Evolutionary conservation across 2,329 filamentous ascomycete genomes (phyloP).

Genomic region (Penicillium vulpinum): DNA sequence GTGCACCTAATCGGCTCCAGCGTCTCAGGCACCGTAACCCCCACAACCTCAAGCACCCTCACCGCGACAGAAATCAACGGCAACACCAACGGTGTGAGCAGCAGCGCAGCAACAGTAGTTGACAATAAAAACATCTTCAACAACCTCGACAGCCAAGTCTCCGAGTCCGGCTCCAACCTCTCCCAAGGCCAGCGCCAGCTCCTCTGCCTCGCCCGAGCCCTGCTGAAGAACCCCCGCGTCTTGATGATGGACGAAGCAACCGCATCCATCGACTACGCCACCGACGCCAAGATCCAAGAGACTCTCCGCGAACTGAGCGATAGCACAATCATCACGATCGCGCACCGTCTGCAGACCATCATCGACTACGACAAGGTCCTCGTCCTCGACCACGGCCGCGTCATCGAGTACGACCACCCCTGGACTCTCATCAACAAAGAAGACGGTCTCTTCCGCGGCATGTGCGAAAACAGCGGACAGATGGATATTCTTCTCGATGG

Average conservation of each 20-base stretch:
- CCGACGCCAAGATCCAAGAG: slow-evolving; percentile 92
- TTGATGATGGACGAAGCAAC: slow-evolving; percentile 99
- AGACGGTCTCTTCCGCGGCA: slow-evolving; percentile 64
- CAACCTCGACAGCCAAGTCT: slow-evolving; percentile 77
- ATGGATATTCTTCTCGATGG: slow-evolving; percentile 57
- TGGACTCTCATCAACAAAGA: slow-evolving; percentile 74
- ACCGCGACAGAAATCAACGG: slow-evolving; percentile 24
- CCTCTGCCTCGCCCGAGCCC: slow-evolving; percentile 85
- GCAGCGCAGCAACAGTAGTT: slow-evolving; percentile 29
- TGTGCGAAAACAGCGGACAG: slow-evolving; percentile 70
- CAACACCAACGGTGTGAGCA: slow-evolving; percentile 21
- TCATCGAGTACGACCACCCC: slow-evolving; percentile 89
- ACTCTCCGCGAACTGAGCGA: slow-evolving; percentile 86
- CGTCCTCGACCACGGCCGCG: slow-evolving; percentile 82
- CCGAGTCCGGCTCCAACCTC: slow-evolving; percentile 89
- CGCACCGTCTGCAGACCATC: slow-evolving; percentile 92
- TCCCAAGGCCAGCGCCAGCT: slow-evolving; percentile 96
- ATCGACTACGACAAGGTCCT: slow-evolving; percentile 98
- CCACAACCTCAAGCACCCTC: slow-evolving; percentile 31
- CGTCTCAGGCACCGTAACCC: slow-evolving; percentile 40
- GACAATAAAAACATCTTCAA: slow-evolving; percentile 95
- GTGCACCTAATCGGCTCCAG: slow-evolving; percentile 73
- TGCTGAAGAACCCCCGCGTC: slow-evolving; percentile 87
- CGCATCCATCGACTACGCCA: slow-evolving; percentile 94
- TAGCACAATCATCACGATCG: slow-evolving; percentile 94